phyloP scores from a whole-genome alignment of 2,329 filamentous ascomycete species.

The Lachnum nothofagi region DNA sequence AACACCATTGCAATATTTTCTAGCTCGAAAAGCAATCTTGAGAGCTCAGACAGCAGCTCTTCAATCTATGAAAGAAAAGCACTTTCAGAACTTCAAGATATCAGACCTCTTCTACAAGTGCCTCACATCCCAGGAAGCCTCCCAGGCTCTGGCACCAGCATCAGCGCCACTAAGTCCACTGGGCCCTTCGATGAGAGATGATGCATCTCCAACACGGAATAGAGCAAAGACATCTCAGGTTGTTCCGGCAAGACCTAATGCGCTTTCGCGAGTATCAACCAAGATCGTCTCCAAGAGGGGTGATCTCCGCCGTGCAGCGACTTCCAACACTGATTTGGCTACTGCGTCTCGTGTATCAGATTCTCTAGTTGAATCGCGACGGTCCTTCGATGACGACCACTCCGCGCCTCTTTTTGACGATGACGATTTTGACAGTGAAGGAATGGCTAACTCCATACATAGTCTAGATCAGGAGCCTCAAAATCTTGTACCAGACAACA shows the following conservation, averaged over 20 bases:
- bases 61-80: constrained; percentile 73
- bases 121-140: constrained; percentile 76
- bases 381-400: constrained; percentile 65
- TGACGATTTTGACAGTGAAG: constrained; percentile 69
- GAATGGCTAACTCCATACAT: constrained; percentile 64
- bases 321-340: constrained; percentile 56
- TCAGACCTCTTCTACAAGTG: constrained; percentile 97
- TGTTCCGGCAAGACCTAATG: constrained; percentile 37
- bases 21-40: constrained; percentile 75
- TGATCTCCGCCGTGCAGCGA: constrained; percentile 54
- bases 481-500: constrained; percentile 59
- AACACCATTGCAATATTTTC: constrained; percentile 74
- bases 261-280: constrained; percentile 44
- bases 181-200: constrained; percentile 35
- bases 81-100: constrained; percentile 82
- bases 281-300: constrained; percentile 40
- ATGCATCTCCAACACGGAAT: constrained; percentile 21
- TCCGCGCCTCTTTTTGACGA: constrained; percentile 70
- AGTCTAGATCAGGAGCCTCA: constrained; percentile 72
- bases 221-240: constrained; percentile 30
- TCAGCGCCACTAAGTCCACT: constrained; percentile 22
- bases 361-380: constrained; percentile 43
- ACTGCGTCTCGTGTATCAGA: constrained; percentile 35
- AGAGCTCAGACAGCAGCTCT: constrained; percentile 76
- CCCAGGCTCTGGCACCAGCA: constrained; percentile 31